phyloP scores from a whole-genome alignment of 139 green algal genomes.

The Yamagishiella unicocca region DNA sequence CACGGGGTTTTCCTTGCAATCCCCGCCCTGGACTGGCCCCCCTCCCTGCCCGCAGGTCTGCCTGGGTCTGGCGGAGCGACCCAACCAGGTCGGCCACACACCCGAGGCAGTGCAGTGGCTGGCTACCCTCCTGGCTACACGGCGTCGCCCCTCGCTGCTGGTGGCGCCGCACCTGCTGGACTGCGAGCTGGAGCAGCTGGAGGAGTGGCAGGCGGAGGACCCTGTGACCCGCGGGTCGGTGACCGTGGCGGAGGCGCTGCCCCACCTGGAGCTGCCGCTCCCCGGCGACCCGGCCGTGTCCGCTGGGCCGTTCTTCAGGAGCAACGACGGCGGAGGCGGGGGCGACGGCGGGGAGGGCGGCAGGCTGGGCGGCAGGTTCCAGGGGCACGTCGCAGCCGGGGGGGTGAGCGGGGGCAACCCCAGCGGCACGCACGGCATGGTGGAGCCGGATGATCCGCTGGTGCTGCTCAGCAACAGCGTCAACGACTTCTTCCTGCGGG shows the following conservation, averaged over 20 bases:
- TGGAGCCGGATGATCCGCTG: slow-evolving; percentile 31
- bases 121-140: not conserved
- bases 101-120: slow-evolving; percentile 29
- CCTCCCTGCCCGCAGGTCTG: slow-evolving; percentile 20
- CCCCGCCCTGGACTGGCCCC: too few relatives aligned
- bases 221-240: slow-evolving; percentile 3
- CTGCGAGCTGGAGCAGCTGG: slow-evolving; percentile 37
- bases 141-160: not conserved
- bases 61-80: slow-evolving; percentile 4
- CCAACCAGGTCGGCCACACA: slow-evolving; percentile 15
- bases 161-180: slow-evolving; percentile 39
- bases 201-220: slow-evolving; percentile 25
- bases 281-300: not conserved
- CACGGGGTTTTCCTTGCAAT: too few relatives aligned
- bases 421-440: not conserved
- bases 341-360: not conserved
- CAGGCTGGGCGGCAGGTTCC: not conserved
- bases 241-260: not conserved
- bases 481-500: slow-evolving; percentile 21
- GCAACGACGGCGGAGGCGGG: not conserved
- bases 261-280: slow-evolving; percentile 17
- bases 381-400: not conserved
- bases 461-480: slow-evolving; percentile 25
- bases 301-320: not conserved
- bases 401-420: not conserved